Evolutionary conservation across 331 rosid species (phyloP).

Genomic region (Ulmus americana): DNA sequence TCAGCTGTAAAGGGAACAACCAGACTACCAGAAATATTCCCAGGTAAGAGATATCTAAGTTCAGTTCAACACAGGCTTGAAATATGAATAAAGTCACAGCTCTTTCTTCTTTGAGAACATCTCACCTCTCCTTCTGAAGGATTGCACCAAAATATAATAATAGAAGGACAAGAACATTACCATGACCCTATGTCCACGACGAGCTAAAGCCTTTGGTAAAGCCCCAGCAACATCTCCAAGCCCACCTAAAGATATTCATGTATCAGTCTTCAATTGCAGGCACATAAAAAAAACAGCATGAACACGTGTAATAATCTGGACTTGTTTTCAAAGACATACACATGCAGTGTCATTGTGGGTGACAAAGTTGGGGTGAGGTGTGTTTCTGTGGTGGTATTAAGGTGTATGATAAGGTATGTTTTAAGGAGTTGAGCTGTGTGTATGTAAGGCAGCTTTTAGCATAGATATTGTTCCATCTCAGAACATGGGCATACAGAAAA

Average conservation of each 20-base stretch:
- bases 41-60: background rate
- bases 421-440: background rate
- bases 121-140: background rate
- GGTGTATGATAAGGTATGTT: constrained; percentile 3
- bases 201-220: constrained; percentile 95
- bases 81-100: background rate
- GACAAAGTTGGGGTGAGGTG: background rate
- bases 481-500: constrained; percentile 6
- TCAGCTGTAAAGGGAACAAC: background rate
- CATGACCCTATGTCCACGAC: constrained; percentile 98
- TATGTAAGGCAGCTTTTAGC: constrained; percentile 12
- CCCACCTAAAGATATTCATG: constrained; percentile 60
- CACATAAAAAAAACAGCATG: background rate
- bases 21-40: background rate
- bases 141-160: background rate
- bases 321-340: background rate
- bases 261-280: constrained; percentile 20
- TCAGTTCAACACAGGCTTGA: background rate
- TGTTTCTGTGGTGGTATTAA: background rate
- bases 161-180: constrained; percentile 38
- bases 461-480: background rate
- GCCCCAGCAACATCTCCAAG: constrained; percentile 98
- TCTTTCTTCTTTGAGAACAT: too few species aligned
- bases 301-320: background rate
- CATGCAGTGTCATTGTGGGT: background rate